Conservation (phyloP, 768 basidiomycete genomes). For the Boletus fagicola region DNA sequence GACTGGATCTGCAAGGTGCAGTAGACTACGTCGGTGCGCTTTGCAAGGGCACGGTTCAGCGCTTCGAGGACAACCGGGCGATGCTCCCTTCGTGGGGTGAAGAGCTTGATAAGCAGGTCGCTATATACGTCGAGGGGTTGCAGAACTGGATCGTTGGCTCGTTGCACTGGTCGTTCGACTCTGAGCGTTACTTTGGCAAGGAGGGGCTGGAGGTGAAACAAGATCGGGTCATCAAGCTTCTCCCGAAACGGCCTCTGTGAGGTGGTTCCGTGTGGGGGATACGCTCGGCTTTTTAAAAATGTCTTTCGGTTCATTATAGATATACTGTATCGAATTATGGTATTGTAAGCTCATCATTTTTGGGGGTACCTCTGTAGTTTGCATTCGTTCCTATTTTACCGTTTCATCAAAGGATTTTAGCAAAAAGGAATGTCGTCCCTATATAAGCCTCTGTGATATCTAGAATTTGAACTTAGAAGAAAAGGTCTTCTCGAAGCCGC, state of each 20-base stretch:
- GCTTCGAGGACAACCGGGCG: conserved; percentile 46
- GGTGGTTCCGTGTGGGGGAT: neutral
- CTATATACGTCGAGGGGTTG: conserved; percentile 57
- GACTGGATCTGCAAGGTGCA: conserved; percentile 57
- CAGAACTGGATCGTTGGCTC: conserved; percentile 73
- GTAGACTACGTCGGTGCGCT: conserved; percentile 63
- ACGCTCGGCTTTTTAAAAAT: neutral
- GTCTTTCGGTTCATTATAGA: conserved; percentile 8
- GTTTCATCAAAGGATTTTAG: conserved; percentile 6
- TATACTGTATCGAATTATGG: conserved; percentile 6
- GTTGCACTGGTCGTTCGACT: conserved; percentile 71
- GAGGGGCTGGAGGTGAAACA: conserved; percentile 55
- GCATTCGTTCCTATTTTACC: conserved; percentile 14
- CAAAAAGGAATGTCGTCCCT: neutral
- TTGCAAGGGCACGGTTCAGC: conserved; percentile 53
- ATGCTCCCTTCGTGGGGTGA: conserved; percentile 62
- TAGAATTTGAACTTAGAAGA: neutral
- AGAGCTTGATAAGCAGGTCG: conserved; percentile 57
- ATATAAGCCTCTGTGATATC: conserved; percentile 3
- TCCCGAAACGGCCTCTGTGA: conserved; percentile 38
- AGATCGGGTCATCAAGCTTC: conserved; percentile 49
- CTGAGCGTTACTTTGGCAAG: conserved; percentile 65
- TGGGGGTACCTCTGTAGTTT: neutral
- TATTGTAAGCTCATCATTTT: conserved; percentile 2
- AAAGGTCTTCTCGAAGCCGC: neutral